These are phyloP conservation scores for Ceratobasidium sp. DNA, from an alignment of 1,284 basidiomycete genomes.

Conservation along the genomic window DNA sequence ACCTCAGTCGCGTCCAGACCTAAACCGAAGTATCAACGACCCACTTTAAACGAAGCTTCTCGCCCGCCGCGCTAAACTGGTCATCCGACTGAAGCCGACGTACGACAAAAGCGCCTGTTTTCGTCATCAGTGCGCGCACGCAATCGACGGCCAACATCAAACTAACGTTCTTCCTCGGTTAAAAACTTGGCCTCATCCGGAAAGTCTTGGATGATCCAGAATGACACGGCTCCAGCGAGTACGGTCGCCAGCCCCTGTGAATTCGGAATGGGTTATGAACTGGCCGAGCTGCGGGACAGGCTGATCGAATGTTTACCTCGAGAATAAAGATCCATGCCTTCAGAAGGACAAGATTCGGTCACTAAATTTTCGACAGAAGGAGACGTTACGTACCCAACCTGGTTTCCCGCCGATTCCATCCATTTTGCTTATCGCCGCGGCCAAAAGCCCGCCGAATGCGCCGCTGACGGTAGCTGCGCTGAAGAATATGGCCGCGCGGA, in stretches of 20 bases:
- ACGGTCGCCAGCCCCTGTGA: conserved; percentile 42
- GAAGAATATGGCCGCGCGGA: conserved; percentile 55
- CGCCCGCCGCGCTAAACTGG: conserved; percentile 75
- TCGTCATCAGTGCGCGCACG: conserved; percentile 18
- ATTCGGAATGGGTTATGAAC: conserved; percentile 12
- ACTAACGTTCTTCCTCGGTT: conserved; percentile 41
- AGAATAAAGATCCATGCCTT: conserved; percentile 38
- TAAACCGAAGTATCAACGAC: conserved; percentile 13
- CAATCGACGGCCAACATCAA: conserved; percentile 41
- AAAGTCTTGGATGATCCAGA: conserved; percentile 43
- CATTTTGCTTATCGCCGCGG: conserved; percentile 42
- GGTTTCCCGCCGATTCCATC: conserved; percentile 39
- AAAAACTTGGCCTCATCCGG: conserved; percentile 40
- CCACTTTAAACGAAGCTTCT: conserved; percentile 61
- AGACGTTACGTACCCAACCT: conserved; percentile 38
- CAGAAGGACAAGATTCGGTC: neutral
- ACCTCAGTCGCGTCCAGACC: neutral
- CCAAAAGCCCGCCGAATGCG: conserved; percentile 47
- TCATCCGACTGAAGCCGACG: conserved; percentile 71
- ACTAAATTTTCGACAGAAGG: neutral
- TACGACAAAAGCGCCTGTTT: conserved; percentile 60
- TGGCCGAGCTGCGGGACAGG: neutral
- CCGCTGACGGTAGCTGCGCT: conserved; percentile 53
- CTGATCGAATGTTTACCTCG: conserved; percentile 1
- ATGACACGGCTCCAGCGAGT: conserved; percentile 37